A percentile compares a stretch with the other conserved stretches of the same genome.
These are phyloP conservation scores for Aphanomyces euteiches DNA, from an alignment of 352 stramenopile genomes.

Conservation along the genomic window DNA sequence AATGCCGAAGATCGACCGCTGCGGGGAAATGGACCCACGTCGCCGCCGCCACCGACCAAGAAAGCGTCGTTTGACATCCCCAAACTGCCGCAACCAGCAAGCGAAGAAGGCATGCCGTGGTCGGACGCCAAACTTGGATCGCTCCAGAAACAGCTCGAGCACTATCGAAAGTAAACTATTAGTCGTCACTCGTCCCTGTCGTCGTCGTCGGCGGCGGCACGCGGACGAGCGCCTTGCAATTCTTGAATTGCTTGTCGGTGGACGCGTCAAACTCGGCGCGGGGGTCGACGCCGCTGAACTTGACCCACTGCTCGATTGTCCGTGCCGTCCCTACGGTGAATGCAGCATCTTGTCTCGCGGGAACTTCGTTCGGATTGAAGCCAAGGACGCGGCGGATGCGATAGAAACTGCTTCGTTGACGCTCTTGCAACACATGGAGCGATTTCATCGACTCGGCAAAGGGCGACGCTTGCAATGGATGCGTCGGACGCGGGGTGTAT, in stretches of 20 bases:
- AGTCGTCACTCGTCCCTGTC: no score
- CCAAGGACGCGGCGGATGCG: conserved; percentile 64
- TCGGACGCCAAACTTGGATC: conserved; percentile 64
- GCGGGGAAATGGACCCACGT: conserved; percentile 12
- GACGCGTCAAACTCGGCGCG: conserved; percentile 62
- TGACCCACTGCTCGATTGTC: conserved; percentile 52
- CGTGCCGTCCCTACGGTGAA: conserved; percentile 52
- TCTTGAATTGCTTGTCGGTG: conserved; percentile 82
- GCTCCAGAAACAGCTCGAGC: conserved; percentile 45
- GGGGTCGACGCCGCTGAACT: conserved; percentile 65
- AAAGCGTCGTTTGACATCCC: conserved; percentile 59
- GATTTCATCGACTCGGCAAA: background rate
- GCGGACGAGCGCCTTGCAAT: conserved; percentile 48
- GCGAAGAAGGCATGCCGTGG: conserved; percentile 59
- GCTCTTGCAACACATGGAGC: conserved; percentile 22
- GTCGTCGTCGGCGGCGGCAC: background rate
- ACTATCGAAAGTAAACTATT: conserved; percentile 34
- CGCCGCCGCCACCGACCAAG: conserved; percentile 23
- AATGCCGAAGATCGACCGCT: conserved; percentile 30
- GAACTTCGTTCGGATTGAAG: conserved; percentile 31
- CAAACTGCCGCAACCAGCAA: conserved; percentile 64
- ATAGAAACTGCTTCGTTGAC: conserved; percentile 34
- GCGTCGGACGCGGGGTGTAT: conserved; percentile 50
- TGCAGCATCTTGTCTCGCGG: background rate
- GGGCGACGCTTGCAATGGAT: conserved; percentile 33